Base-by-base conservation (phyloP, 345 rosid species). In the Eutrema heterophyllum region DNA sequence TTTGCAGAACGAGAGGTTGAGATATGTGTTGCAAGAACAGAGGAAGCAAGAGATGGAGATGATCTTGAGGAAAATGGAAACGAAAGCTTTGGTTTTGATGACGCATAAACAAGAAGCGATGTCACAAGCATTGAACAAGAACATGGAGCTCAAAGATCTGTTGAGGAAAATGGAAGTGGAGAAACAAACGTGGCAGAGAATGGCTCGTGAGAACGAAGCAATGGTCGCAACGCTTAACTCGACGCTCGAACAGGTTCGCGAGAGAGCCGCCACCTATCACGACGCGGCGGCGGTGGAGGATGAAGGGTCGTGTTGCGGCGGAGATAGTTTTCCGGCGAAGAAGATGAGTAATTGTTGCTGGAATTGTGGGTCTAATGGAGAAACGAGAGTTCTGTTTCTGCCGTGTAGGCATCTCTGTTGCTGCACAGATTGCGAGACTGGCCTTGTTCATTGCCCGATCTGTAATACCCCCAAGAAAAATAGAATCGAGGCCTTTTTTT, bases 331-430 rank as follows among this genome's bases (percentile, higher is more conserved):
- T 2, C 49, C 51, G 74, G 77, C 21, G 71, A 44, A 52, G 40
- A 46, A 39, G 35, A 57, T 46, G 35, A 59, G 51, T 5, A n/a
- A 61, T 75, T 14, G 78, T 38, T 94, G 98, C 71, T 80, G 27
- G 79, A 71, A 81, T 64, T 94, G 98, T 50, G 77, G 81, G 78
- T 79, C 74, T 76, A 50, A 72, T 14, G 62, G 80, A 26, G 72
- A n/a, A 5, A 77, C 93, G 82, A 82, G 90, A 54, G 83, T 94
- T 33, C 69, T 94, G 86, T 88, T 94, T 77, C 83, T 94, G 73
- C 98, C 98, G 57, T 94, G 98, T 73, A 86, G 97, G 78, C 98
- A 94, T 79, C 88, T 94, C 26, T 88, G 93, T 79, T 77, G 93
- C 29, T 94, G 98, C 77, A 79, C 73, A 33, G 71, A 59, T 4